These are phyloP conservation scores for Suillus tomentosus DNA, from an alignment of 768 basidiomycete species.

Conservation along the genomic window DNA sequence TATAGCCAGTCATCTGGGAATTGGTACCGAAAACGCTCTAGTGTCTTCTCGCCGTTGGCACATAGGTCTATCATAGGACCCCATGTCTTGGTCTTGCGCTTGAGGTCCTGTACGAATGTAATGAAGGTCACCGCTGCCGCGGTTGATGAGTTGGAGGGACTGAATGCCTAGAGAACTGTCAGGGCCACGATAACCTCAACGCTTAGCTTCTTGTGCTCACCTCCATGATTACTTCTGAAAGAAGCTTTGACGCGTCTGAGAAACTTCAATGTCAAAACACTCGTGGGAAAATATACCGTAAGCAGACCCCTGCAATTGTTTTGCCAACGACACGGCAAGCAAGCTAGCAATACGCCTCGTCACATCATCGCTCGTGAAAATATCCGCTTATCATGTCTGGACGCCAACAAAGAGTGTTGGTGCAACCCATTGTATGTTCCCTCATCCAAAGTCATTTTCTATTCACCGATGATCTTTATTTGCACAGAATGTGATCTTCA, in stretches of 20 bases:
- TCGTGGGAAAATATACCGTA: conserved; percentile 29
- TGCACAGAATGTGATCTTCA: conserved; percentile 92
- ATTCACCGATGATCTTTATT: conserved; percentile 16
- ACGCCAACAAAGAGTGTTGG: conserved; percentile 96
- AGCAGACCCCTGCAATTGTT: conserved; percentile 14
- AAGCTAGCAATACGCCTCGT: conserved; percentile 2
- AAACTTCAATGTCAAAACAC: conserved; percentile 5
- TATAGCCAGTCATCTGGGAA: conserved; percentile 98
- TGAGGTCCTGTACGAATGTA: conserved; percentile 98
- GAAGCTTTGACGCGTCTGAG: conserved; percentile 21
- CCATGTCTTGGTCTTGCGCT: conserved; percentile 97
- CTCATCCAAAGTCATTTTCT: conserved; percentile 2
- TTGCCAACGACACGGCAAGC: not conserved
- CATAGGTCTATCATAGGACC: conserved; percentile 95
- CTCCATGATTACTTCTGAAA: conserved; percentile 33
- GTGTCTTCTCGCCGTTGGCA: conserved; percentile 92
- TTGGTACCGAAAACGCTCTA: conserved; percentile 95
- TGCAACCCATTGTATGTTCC: conserved; percentile 92
- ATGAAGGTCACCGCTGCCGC: conserved; percentile 98
- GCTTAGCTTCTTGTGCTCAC: conserved; percentile 15
- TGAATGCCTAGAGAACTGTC: conserved; percentile 51
- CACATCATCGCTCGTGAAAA: conserved; percentile 12
- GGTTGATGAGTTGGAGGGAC: conserved; percentile 87
- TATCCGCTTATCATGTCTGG: conserved; percentile 69
- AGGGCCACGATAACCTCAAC: not conserved